Base-by-base conservation (phyloP, 163 green algal genomes). In the Scenedesmus sp. region DNA sequence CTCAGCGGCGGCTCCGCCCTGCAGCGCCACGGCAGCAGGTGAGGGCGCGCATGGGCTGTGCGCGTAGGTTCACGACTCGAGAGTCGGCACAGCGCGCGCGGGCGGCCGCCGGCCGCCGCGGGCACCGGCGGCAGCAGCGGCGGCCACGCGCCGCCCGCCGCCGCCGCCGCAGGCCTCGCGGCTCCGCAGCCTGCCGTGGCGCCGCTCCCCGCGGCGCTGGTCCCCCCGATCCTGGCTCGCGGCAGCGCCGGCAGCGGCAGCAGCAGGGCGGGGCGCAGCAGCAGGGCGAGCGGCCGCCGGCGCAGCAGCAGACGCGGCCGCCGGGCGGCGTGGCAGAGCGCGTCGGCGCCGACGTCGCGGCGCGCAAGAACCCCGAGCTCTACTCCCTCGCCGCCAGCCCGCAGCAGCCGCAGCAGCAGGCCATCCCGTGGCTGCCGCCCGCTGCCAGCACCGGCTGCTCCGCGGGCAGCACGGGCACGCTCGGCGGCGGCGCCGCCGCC, bases 291-390 rank as follows among this genome's bases (percentile, higher is more conserved):
- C 53, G 51, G 71, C 44, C 28, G 36, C 10, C 42, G 63, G n/a
- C n/a, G 53, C 53, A 60, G 53, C 53, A 60, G 53, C 53, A 22
- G 53, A 7, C 10, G 53, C 24, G 5, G 53, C 9, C n/a, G 10
- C 5, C 24, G 10, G 39, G 39, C 39, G 7, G 39, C 39, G 39
- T 10, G 39, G 39, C 39, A 47, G 39, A 47, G 39, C 39, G 7
- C 39, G 39, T 10, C 39, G 10, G 39, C 39, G 39, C 39, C 3
- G 60, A 50, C 7, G 15, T 69, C 2, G 34, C 33, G 28, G 29
- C 28, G 33, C 45, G 69, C 34, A 77, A 77, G 24, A 77, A 77
- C 53, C 48, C 50, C 26, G 53, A 66, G 22, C 69, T 77, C 2
- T 77, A 56, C 28, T 63, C 71, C 4, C 24, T 70, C 3, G 34